Evolutionary conservation across 345 rosid genomes (phyloP).

Genomic region (Firmiana major): DNA sequence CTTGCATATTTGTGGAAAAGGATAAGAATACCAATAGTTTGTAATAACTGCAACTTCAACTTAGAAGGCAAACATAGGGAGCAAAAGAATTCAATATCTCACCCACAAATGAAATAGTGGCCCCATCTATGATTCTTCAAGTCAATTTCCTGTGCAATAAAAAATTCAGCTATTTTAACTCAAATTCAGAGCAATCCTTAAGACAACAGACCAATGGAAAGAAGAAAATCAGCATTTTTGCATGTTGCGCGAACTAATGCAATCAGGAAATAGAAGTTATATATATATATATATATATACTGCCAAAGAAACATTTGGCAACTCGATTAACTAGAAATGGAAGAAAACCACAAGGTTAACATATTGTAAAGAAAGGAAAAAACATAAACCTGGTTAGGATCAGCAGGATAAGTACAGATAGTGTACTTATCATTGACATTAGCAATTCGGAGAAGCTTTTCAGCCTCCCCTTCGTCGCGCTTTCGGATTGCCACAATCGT

Average conservation of each 20-base stretch:
- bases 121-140: constrained; percentile 93
- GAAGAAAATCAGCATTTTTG: neutral
- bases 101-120: constrained; percentile 94
- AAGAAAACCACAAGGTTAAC: neutral
- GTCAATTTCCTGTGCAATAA: constrained; percentile 65
- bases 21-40: neutral
- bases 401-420: constrained; percentile 71
- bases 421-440: constrained; percentile 74
- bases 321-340: neutral
- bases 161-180: neutral
- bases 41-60: neutral
- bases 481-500: constrained; percentile 80
- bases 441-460: constrained; percentile 57
- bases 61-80: neutral
- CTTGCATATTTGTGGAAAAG: neutral
- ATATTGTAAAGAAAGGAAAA: neutral
- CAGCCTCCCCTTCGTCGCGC: constrained; percentile 36
- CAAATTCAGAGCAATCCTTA: neutral
- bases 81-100: constrained; percentile 19
- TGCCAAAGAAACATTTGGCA: neutral
- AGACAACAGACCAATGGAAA: neutral
- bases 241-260: neutral
- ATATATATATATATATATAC: too few relatives aligned
- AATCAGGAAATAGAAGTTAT: neutral
- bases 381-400: constrained; percentile 66